Evolutionary conservation across 2,329 filamentous ascomycete genomes (phyloP).

Genomic region (Lasiodiplodia citricola): DNA sequence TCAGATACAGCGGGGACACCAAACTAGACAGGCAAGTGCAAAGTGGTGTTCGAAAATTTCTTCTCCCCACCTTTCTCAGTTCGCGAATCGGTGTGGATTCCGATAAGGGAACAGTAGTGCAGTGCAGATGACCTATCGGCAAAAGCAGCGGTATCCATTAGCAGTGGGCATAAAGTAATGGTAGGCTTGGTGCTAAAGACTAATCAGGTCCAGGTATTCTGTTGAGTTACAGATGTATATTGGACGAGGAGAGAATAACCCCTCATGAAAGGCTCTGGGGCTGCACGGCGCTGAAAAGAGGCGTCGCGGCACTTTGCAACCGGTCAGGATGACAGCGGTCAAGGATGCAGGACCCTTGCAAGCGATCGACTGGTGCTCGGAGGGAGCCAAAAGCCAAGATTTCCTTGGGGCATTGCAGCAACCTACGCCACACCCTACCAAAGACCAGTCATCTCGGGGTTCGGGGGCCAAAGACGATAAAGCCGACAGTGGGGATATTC

Average conservation of each 20-base stretch:
- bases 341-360: constrained; percentile 10
- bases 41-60: constrained; percentile 2
- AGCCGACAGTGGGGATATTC: background rate
- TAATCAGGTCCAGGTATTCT: constrained; percentile 7
- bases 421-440: constrained; percentile 19
- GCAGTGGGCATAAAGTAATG: constrained; percentile 11
- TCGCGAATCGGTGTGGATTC: constrained; percentile 6
- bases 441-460: constrained; percentile 8
- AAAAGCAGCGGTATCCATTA: constrained; percentile 4
- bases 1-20: background rate
- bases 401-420: constrained; percentile 11
- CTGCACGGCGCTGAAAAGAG: constrained; percentile 19
- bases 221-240: constrained; percentile 20
- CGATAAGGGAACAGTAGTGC: background rate
- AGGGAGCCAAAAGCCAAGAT: constrained; percentile 12
- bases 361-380: constrained; percentile 12
- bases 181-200: background rate
- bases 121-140: constrained; percentile 20
- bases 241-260: constrained; percentile 21
- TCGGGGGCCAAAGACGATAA: constrained; percentile 10
- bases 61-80: constrained; percentile 10
- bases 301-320: constrained; percentile 17
- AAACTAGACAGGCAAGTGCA: background rate
- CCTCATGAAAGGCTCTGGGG: constrained; percentile 14
- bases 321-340: constrained; percentile 12